phyloP scores from a whole-genome alignment of 331 rosid genomes.

The Cydonia oblonga region DNA sequence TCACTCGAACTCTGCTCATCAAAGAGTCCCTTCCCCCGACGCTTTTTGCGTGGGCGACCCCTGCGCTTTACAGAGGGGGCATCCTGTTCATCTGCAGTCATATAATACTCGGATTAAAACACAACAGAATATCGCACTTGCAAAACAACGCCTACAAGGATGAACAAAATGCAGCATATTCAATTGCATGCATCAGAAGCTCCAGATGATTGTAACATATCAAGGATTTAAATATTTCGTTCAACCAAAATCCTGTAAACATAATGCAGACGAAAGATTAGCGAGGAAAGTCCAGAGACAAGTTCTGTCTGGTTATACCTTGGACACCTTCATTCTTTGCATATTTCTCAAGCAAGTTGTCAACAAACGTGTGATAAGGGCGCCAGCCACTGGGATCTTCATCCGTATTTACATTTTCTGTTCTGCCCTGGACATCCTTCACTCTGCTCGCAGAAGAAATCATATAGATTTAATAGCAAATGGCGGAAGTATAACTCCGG shows the following conservation, averaged over 20 bases:
- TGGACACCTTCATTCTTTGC: conserved; percentile 70
- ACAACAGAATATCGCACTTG: background rate
- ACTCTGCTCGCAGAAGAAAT: conserved; percentile 31
- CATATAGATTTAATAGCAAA: background rate
- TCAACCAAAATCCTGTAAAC: background rate
- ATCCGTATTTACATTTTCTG: conserved; percentile 61
- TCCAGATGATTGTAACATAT: background rate
- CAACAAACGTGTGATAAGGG: conserved; percentile 60
- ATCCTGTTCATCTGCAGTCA: conserved; percentile 71
- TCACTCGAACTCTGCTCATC: conserved; percentile 72
- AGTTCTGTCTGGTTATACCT: conserved; percentile 33
- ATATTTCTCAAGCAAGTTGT: conserved; percentile 55
- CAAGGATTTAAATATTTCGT: background rate
- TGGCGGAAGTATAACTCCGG: background rate
- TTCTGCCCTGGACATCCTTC: conserved; percentile 61
- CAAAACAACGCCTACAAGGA: background rate
- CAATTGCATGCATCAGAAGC: background rate
- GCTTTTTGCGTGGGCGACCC: conserved; percentile 87
- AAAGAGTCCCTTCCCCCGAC: conserved; percentile 70
- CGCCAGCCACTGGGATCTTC: conserved; percentile 99
- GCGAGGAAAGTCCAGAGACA: background rate
- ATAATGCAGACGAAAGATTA: background rate
- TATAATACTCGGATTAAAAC: background rate
- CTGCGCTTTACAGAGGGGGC: conserved; percentile 52
- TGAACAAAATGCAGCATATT: background rate